Percentiles rank a stretch among this genome's conserved stretches.
These are phyloP conservation scores for Buddleja alternifolia DNA, from an alignment of 257 asterid genomes.

Conservation along the genomic window DNA sequence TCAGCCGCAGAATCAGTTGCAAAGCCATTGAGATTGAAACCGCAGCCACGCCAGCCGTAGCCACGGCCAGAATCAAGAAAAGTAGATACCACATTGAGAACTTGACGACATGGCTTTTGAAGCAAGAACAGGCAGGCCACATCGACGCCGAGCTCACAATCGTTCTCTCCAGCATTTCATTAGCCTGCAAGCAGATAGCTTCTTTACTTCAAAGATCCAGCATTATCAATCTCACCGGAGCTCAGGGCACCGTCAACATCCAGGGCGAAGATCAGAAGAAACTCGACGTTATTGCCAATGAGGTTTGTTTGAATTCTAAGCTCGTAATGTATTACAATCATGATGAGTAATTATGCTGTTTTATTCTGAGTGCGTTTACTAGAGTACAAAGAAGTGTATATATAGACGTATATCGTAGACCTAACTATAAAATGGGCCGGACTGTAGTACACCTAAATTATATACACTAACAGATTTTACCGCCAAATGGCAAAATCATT, in stretches of 20 bases:
- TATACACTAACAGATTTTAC: too few species aligned
- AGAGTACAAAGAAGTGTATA: too few species aligned
- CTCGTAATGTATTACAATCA: too few species aligned
- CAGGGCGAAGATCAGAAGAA: conserved; percentile 95
- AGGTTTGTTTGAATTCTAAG: conserved; percentile 59
- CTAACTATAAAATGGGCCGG: too few species aligned
- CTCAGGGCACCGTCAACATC: conserved; percentile 74
- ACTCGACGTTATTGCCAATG: conserved; percentile 79
- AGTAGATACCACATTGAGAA: conserved; percentile 64
- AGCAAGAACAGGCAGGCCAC: conserved; percentile 66
- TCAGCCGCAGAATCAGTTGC: conserved; percentile 36
- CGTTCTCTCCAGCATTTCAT: conserved; percentile 78
- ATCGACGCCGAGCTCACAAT: conserved; percentile 76
- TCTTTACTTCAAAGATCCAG: conserved; percentile 76
- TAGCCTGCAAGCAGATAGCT: conserved; percentile 87
- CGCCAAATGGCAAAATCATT: too few species aligned
- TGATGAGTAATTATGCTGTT: too few species aligned
- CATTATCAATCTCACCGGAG: conserved; percentile 77
- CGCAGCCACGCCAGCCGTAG: conserved; percentile 19
- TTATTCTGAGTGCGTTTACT: too few species aligned
- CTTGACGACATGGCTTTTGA: conserved; percentile 74
- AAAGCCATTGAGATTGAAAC: conserved; percentile 53
- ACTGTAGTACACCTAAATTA: too few species aligned
- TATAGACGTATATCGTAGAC: too few species aligned
- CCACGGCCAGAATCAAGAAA: conserved; percentile 33